Conservation (phyloP, 202 grass and related monocot species). For the Carex arenaria region DNA sequence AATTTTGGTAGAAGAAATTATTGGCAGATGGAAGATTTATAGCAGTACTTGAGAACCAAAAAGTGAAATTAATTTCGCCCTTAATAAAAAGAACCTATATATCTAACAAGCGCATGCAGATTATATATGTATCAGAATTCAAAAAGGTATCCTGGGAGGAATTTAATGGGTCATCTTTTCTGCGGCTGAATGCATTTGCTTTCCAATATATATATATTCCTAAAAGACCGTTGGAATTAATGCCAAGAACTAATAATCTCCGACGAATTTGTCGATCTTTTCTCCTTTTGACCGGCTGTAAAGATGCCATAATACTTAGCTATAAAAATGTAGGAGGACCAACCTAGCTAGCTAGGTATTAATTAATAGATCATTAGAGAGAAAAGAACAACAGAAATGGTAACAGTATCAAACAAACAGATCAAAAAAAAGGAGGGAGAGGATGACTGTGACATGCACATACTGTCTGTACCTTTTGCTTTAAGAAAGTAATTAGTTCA, state of each 20-base stretch:
- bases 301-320: constrained; percentile 18
- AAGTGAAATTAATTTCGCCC: too few species aligned
- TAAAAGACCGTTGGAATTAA: background rate
- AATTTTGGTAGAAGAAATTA: too few species aligned
- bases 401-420: constrained; percentile 10
- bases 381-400: constrained; percentile 5
- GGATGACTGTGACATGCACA: constrained; percentile 24
- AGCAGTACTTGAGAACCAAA: too few species aligned
- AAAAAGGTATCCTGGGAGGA: background rate
- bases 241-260: background rate
- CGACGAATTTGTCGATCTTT: background rate
- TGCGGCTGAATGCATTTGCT: background rate
- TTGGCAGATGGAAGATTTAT: too few species aligned
- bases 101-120: too few species aligned
- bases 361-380: background rate
- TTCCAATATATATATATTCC: background rate
- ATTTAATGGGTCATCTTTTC: background rate
- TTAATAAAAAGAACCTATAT: background rate
- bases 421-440: background rate
- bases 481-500: constrained; percentile 1
- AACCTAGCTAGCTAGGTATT: constrained; percentile 1
- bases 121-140: background rate
- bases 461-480: constrained; percentile 22
- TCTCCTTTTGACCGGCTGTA: constrained; percentile 1
- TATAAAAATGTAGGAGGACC: constrained; percentile 1